These are phyloP conservation scores for Hypoxylon fuscum DNA, from an alignment of 495 filamentous ascomycete genomes.

Conservation along the genomic window DNA sequence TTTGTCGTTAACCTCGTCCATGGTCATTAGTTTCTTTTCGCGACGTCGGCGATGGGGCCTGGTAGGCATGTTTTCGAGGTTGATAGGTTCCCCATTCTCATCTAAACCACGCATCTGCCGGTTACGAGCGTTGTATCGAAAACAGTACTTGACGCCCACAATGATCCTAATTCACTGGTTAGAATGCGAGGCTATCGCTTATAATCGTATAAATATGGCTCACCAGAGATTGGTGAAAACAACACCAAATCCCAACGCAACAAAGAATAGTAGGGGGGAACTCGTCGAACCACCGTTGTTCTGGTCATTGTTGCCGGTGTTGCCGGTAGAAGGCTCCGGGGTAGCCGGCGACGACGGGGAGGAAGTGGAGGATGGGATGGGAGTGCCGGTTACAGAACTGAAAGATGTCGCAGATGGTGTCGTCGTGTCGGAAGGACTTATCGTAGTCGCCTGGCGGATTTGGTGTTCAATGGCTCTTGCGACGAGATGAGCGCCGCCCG, in stretches of 20 bases:
- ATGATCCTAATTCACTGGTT: conserved; percentile 81
- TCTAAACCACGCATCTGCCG: conserved; percentile 73
- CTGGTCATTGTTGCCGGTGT: conserved; percentile 19
- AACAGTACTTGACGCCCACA: conserved; percentile 99
- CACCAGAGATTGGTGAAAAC: conserved; percentile 99
- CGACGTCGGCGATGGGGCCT: conserved; percentile 80
- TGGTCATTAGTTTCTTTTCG: conserved; percentile 98
- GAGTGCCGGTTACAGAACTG: conserved; percentile 14
- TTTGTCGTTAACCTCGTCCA: conserved; percentile 98
- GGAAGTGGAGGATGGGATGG: conserved; percentile 17
- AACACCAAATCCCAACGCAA: conserved; percentile 95
- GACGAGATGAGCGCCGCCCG: conserved; percentile 44
- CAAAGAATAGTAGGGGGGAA: conserved; percentile 94
- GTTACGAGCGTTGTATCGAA: conserved; percentile 95
- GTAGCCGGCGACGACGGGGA: conserved; percentile 12
- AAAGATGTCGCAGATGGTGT: conserved; percentile 16
- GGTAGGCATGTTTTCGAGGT: conserved; percentile 76
- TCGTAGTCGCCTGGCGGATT: conserved; percentile 31
- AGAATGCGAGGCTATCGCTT: conserved; percentile 29
- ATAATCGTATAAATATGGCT: conserved; percentile 40
- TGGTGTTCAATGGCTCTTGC: conserved; percentile 45
- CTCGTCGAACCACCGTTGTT: conserved; percentile 64
- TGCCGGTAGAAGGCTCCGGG: conserved; percentile 24
- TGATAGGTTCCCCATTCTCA: conserved; percentile 89
- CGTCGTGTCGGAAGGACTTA: conserved; percentile 3